Percentiles rank a stretch among this genome's conserved stretches.
phyloP scores from a whole-genome alignment of 106 monocot species.

The Agapanthus africanus region DNA sequence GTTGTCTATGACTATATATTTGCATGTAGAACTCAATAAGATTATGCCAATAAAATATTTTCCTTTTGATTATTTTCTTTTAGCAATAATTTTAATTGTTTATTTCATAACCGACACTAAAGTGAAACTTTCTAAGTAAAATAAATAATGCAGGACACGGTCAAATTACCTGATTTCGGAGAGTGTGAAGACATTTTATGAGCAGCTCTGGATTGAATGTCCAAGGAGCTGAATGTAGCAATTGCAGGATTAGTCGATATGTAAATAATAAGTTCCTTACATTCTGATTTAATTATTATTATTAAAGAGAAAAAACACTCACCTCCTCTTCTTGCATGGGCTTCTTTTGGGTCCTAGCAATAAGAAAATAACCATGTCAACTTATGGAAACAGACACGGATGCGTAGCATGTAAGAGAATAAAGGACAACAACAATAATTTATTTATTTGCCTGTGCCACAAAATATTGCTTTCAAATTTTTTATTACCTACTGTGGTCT shows the following conservation, averaged over 20 bases:
- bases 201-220: constrained; percentile 75
- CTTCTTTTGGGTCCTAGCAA: constrained; percentile 83
- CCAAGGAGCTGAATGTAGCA: constrained; percentile 66
- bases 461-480: too few species aligned
- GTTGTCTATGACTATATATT: too few species aligned
- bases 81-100: neutral
- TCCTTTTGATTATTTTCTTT: too few species aligned
- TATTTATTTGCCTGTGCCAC: too few species aligned
- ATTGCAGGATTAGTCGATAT: constrained; percentile 12
- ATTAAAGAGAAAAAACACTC: constrained; percentile 12
- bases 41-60: too few species aligned
- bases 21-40: too few species aligned
- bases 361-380: constrained; percentile 2
- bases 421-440: too few species aligned
- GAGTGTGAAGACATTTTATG: constrained; percentile 49
- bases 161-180: constrained; percentile 45
- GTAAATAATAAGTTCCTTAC: constrained; percentile 8
- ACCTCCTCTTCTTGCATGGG: constrained; percentile 99
- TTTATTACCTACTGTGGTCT: too few species aligned
- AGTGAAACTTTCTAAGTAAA: neutral
- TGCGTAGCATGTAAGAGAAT: neutral
- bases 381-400: neutral
- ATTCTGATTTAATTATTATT: neutral
- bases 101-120: neutral
- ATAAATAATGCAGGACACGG: neutral